phyloP scores from a whole-genome alignment of 352 stramenopile species.

The Phytophthora crassamura region DNA sequence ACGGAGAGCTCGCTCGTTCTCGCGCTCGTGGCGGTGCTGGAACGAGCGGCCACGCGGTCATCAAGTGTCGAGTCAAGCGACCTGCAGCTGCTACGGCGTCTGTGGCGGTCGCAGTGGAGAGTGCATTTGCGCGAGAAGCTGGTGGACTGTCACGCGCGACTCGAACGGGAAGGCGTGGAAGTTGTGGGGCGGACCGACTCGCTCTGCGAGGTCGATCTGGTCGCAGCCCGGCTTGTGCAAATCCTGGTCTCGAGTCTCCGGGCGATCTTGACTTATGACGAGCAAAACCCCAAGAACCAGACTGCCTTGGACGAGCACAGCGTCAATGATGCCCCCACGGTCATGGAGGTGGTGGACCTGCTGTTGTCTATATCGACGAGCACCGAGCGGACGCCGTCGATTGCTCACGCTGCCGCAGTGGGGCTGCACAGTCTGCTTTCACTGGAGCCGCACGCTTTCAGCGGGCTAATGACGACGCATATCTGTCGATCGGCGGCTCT shows the following conservation, averaged over 20 bases:
- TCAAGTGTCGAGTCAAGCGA: constrained; percentile 11
- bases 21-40: constrained; percentile 29
- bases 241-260: constrained; percentile 34
- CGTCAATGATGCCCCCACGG: constrained; percentile 13
- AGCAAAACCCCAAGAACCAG: constrained; percentile 13
- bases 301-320: neutral
- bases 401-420: constrained; percentile 18
- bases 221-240: constrained; percentile 33
- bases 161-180: constrained; percentile 25
- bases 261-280: constrained; percentile 24
- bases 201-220: constrained; percentile 22
- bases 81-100: constrained; percentile 12
- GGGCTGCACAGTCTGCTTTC: constrained; percentile 29
- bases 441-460: constrained; percentile 12
- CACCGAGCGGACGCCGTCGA: constrained; percentile 7
- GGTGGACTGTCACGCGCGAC: constrained; percentile 29
- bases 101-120: constrained; percentile 28
- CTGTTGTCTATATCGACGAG: constrained; percentile 27
- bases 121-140: constrained; percentile 33
- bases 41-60: constrained; percentile 10
- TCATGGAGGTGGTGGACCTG: constrained; percentile 37
- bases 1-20: constrained; percentile 21
- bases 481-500: constrained; percentile 29
- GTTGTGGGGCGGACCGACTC: constrained; percentile 21
- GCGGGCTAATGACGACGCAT: constrained; percentile 27